These are phyloP conservation scores for Trichophyton simii DNA, from an alignment of 2,329 filamentous ascomycete species.

Conservation along the genomic window DNA sequence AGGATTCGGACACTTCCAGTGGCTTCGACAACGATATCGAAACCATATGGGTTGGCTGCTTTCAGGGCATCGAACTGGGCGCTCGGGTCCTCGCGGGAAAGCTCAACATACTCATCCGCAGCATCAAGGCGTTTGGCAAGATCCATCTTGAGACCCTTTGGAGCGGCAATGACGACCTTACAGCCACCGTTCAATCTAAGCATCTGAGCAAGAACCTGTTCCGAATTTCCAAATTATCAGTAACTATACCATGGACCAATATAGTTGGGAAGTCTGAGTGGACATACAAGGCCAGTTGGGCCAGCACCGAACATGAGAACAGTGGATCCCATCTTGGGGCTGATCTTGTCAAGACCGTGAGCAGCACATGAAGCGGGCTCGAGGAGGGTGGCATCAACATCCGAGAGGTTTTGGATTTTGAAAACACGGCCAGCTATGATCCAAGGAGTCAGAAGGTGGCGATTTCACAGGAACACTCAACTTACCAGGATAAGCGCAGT, in stretches of 20 bases:
- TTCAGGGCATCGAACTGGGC: conserved; percentile 52
- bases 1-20: conserved; percentile 58
- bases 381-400: conserved; percentile 54
- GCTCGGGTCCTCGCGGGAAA: conserved; percentile 39
- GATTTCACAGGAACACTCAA: background rate
- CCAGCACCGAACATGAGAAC: conserved; percentile 56
- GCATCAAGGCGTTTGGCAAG: conserved; percentile 42
- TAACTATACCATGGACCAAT: background rate
- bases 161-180: conserved; percentile 57
- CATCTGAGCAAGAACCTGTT: conserved; percentile 45
- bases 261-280: background rate
- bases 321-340: conserved; percentile 50
- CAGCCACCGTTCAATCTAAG: conserved; percentile 54
- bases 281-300: conserved; percentile 47
- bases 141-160: conserved; percentile 57
- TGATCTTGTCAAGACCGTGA: conserved; percentile 56
- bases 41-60: conserved; percentile 55
- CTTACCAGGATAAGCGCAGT: conserved; percentile 41
- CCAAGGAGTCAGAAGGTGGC: conserved; percentile 7
- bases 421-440: conserved; percentile 44
- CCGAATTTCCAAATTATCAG: background rate
- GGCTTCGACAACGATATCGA: conserved; percentile 60
- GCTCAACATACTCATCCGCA: conserved; percentile 37
- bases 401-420: conserved; percentile 51
- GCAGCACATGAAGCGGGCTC: conserved; percentile 58